Evolutionary conservation across 176 grass and related monocot species (phyloP), one percentile per base, ranked within the genome.

Genomic region (Raddia distichophylla): DNA sequence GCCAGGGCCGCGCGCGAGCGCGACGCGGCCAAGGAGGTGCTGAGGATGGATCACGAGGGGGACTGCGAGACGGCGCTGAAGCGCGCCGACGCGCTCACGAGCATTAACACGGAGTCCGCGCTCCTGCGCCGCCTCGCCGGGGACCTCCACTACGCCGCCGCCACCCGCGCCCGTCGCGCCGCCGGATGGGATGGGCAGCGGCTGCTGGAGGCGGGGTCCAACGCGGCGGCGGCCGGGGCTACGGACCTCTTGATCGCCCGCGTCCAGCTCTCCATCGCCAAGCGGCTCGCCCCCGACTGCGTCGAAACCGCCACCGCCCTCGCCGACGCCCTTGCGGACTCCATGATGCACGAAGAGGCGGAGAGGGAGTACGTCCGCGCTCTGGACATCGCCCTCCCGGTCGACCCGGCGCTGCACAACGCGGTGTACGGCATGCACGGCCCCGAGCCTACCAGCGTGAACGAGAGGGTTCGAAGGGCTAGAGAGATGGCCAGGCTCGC

Each of bases 221-320:
- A 0, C 7, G 52, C 15, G 19, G 12, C 1, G 7, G 10, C 20
- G 10, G 44, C 10, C 6, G 56, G 43, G 27, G 2, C 2, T 2
- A 0, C 57, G 16, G 73, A 83, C 86, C 73, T 87, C 47, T 18
- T 8, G 35, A 10, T 16, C 11, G 80, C 80, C 17, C 73, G 66
- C 2, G 3, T 47, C 12, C 58, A 49, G n/a, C 73, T 87, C 40
- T 7, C 19, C 17, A 42, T 0, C 65, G 66, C 66, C 13, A 12
- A n/a, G 66, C 49, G 22, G 47, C 80, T 83, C 16, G 86, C 45
- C 35, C 86, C 86, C 3, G 3, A 66, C 59, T 78, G 86, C 86
- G 42, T 78, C 86, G 86, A 71, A 58, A 2, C 43, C 58, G 74
- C 86, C 8, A 54, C 42, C 42, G 49, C 80, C 5, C 74, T 73